Evolutionary conservation across 2,329 filamentous ascomycete genomes (phyloP), one percentile per base, ranked within the genome.

Genomic region (Xylariales sp.): DNA sequence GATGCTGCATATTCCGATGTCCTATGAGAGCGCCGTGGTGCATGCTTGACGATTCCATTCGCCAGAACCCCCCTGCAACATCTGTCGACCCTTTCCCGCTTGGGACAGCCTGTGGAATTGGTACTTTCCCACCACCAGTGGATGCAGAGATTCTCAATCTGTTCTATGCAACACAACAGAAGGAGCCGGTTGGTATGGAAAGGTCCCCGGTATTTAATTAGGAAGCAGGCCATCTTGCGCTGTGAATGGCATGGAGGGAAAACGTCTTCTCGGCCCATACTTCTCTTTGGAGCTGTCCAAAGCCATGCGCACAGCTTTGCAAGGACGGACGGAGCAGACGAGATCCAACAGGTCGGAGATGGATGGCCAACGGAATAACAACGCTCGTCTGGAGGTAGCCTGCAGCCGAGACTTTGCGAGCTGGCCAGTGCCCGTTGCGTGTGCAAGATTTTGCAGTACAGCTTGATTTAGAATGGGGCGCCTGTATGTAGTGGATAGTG

Each of bases 1-100:
- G 60, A 56, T 53, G 49, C 48, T 65, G 63, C 63, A 66, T 60
- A 56, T 53, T 47, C 48, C 42, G 50, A 62, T 49, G 54, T 55
- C 63, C 63, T 66, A 66, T 66, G 51, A 60, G 59, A 58, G 51
- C 39, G 36, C 51, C 43, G 54, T 53, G 45, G 49, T 34, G 54
- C 43, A 47, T 47, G 47, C 53, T 56, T 40, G 40, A 42, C 35
- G 45, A 56, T 53, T 43, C 49, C 42, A 66, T 67, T 67, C 62
- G 63, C 47, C 46, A 32, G 35, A 38, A 33, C 35, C 21, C 45
- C 42, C 49, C 49, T 45, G 36, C 43, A 45, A 44, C 44, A 30
- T 41, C 40, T 45, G 45, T 43, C 44, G 44, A 48, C 40, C 46
- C 18, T 48, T 50, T 37, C 45, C 52, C 52, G 47, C 47, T 57